phyloP scores from a whole-genome alignment of 805 yeast genomes.

The Candida succiphila region DNA sequence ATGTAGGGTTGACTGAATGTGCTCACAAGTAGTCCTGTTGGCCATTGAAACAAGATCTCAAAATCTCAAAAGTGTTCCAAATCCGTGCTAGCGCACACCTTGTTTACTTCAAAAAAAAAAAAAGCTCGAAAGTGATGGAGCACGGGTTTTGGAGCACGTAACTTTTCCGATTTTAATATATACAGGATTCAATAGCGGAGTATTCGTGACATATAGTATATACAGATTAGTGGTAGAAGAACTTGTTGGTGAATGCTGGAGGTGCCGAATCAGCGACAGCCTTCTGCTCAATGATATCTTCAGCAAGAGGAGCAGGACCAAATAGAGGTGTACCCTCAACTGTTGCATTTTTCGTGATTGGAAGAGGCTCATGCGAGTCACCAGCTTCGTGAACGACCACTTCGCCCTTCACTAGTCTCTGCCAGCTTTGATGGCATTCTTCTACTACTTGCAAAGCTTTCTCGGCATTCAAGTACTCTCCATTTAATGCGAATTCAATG shows the following conservation, averaged over 20 bases:
- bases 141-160: no score
- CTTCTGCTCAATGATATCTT: not conserved
- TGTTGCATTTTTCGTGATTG: not conserved
- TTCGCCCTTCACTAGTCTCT: constrained; percentile 35
- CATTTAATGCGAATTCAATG: constrained; percentile 68
- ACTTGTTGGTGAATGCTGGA: not conserved
- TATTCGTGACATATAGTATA: not conserved
- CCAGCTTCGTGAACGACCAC: constrained; percentile 17
- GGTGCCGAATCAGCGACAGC: not conserved
- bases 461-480: constrained; percentile 47
- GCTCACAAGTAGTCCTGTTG: no score
- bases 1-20: no score
- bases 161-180: no score
- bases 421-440: constrained; percentile 68
- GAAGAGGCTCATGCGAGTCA: not conserved
- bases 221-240: not conserved
- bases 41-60: no score
- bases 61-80: no score
- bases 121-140: no score
- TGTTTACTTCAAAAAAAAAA: no score
- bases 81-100: no score
- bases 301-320: not conserved
- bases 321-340: not conserved
- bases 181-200: no score
- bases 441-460: constrained; percentile 51